phyloP scores from a whole-genome alignment of 2,329 filamentous ascomycete genomes.

The Stachybotrys echinatus region DNA sequence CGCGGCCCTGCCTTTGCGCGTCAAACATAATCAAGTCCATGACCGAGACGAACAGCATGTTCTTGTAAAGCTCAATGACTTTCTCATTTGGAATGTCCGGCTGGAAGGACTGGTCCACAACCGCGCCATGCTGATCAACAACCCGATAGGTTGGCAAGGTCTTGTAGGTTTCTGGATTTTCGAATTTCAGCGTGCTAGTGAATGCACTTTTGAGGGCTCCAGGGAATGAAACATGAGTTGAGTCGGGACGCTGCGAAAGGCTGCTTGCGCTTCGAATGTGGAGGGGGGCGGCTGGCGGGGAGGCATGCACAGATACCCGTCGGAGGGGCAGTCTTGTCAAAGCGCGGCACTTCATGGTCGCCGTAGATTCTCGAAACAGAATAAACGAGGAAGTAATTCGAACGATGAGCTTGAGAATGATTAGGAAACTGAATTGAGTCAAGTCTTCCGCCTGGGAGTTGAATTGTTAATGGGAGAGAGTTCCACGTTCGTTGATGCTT shows the following conservation, averaged over 20 bases:
- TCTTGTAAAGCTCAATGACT: slow-evolving; percentile 55
- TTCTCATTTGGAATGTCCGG: slow-evolving; percentile 64
- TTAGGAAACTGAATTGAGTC: no score
- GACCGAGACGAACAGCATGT: slow-evolving; percentile 67
- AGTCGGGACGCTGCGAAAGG: slow-evolving; percentile 51
- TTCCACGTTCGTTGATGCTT: neutral
- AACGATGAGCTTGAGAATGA: no score
- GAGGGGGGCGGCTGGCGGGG: slow-evolving; percentile 11
- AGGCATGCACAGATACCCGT: slow-evolving; percentile 13
- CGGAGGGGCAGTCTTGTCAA: slow-evolving; percentile 22
- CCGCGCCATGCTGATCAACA: slow-evolving; percentile 79
- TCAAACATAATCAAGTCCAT: slow-evolving; percentile 99
- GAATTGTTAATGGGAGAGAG: no score
- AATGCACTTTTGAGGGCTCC: slow-evolving; percentile 96
- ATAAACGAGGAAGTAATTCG: neutral
- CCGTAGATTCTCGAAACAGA: slow-evolving; percentile 2
- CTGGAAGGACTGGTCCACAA: slow-evolving; percentile 69
- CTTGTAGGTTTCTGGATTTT: slow-evolving; percentile 63
- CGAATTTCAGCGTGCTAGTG: slow-evolving; percentile 72
- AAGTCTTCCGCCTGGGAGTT: no score
- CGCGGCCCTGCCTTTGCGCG: slow-evolving; percentile 86
- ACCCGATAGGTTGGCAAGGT: slow-evolving; percentile 89
- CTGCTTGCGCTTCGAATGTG: slow-evolving; percentile 36
- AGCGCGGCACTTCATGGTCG: slow-evolving; percentile 27
- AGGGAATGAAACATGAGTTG: slow-evolving; percentile 67